A percentile compares a stretch with the other conserved stretches of the same genome.
Conservation (phyloP, 2,329 filamentous ascomycete genomes). For the Aquanectria penicillioides region DNA sequence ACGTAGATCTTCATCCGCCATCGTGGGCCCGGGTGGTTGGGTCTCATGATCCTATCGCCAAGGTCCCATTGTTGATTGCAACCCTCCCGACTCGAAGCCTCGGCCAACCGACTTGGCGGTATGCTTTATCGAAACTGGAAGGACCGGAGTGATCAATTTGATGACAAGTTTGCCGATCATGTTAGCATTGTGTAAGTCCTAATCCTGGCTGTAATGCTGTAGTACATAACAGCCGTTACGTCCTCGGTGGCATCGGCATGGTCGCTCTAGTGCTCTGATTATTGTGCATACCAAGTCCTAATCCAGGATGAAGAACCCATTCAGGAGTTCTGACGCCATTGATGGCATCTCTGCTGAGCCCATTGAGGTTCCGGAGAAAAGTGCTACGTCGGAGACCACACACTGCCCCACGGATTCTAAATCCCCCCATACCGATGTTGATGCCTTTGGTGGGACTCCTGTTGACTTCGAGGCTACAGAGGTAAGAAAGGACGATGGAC, state of each 20-base stretch:
- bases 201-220: neutral
- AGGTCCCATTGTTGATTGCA: conserved; percentile 9
- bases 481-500: conserved; percentile 7
- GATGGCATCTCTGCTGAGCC: neutral
- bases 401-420: neutral
- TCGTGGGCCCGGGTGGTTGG: conserved; percentile 5
- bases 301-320: conserved; percentile 20
- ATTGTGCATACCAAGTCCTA: neutral
- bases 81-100: neutral
- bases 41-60: conserved; percentile 17
- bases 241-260: neutral
- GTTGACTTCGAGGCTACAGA: conserved; percentile 15
- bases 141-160: neutral
- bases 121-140: neutral
- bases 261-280: neutral
- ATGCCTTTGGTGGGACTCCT: neutral
- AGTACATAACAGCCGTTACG: conserved; percentile 4
- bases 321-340: neutral
- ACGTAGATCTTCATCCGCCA: neutral
- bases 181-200: neutral
- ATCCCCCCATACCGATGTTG: neutral
- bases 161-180: neutral
- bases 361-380: conserved; percentile 1
- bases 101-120: neutral
- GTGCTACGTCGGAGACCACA: neutral